These are phyloP conservation scores for Danielia oregonensis DNA, from an alignment of 805 yeast genomes.

Conservation along the genomic window DNA sequence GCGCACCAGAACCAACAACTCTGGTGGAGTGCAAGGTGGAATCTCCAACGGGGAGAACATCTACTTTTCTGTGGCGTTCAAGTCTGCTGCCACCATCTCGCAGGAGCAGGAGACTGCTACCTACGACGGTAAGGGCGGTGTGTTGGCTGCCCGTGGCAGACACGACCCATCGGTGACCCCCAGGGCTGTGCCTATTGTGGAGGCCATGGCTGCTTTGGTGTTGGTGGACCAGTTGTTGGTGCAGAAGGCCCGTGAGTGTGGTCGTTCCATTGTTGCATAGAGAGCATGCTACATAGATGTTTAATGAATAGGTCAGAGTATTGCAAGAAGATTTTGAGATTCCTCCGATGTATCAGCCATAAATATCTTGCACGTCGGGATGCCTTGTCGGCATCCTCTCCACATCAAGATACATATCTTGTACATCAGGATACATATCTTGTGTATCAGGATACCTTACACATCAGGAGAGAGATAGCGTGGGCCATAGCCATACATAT, in stretches of 20 bases:
- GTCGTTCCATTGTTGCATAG: slow-evolving; percentile 7
- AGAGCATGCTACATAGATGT: no score
- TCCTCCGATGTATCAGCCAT: no score
- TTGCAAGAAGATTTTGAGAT: no score
- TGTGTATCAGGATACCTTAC: no score
- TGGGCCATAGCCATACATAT: no score
- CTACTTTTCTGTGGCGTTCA: slow-evolving; percentile 93
- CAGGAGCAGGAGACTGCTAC: slow-evolving; percentile 88
- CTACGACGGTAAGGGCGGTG: slow-evolving; percentile 85
- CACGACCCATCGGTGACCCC: slow-evolving; percentile 99
- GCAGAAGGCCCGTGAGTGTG: slow-evolving; percentile 74
- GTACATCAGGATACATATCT: no score
- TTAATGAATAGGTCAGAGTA: no score
- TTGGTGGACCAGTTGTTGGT: slow-evolving; percentile 80
- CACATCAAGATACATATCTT: no score
- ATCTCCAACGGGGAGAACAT: slow-evolving; percentile 94
- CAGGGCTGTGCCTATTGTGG: slow-evolving; percentile 97
- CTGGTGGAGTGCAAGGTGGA: slow-evolving; percentile 99
- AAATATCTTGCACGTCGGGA: no score
- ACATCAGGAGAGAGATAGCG: no score
- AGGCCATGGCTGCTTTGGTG: slow-evolving; percentile 96
- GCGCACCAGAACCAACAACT: slow-evolving; percentile 84
- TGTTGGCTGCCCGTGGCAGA: slow-evolving; percentile 93
- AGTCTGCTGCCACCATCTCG: slow-evolving; percentile 95
- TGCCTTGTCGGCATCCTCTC: no score